Evolutionary conservation across 2,329 filamentous ascomycete species (phyloP).

Genomic region (Boeremia lycopersici): DNA sequence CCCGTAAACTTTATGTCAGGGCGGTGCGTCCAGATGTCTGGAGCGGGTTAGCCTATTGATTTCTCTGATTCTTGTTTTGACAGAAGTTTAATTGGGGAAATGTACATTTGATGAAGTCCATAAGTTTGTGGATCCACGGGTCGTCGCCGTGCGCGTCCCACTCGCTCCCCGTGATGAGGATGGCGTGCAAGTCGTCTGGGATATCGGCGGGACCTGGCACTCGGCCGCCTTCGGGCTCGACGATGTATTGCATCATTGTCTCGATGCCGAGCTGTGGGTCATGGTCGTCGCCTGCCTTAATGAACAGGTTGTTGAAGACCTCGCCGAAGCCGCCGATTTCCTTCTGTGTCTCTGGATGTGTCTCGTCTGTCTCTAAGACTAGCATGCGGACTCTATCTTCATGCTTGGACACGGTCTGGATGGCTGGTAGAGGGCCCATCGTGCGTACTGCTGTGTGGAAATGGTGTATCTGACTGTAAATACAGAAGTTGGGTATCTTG

Average conservation of each 20-base stretch:
- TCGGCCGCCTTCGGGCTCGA: slow-evolving; percentile 47
- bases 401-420: slow-evolving; percentile 31
- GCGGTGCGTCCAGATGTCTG: slow-evolving; percentile 57
- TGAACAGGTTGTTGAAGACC: slow-evolving; percentile 60
- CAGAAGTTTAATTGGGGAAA: too few relatives aligned
- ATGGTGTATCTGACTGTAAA: not conserved
- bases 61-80: too few relatives aligned
- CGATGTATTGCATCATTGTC: slow-evolving; percentile 61
- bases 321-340: slow-evolving; percentile 61
- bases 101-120: slow-evolving; percentile 54
- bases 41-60: not conserved
- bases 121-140: slow-evolving; percentile 52
- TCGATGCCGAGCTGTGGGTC: slow-evolving; percentile 61
- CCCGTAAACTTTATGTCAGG: slow-evolving; percentile 59
- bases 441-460: slow-evolving; percentile 3
- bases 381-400: slow-evolving; percentile 53
- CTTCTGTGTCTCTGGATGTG: slow-evolving; percentile 58
- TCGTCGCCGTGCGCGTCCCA: slow-evolving; percentile 56
- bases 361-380: slow-evolving; percentile 64
- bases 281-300: slow-evolving; percentile 58
- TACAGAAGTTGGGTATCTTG: not conserved
- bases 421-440: slow-evolving; percentile 34
- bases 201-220: slow-evolving; percentile 58
- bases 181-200: slow-evolving; percentile 50
- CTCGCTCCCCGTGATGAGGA: slow-evolving; percentile 55